phyloP scores from a whole-genome alignment of 352 stramenopile genomes.

The Phytophthora fragariae region DNA sequence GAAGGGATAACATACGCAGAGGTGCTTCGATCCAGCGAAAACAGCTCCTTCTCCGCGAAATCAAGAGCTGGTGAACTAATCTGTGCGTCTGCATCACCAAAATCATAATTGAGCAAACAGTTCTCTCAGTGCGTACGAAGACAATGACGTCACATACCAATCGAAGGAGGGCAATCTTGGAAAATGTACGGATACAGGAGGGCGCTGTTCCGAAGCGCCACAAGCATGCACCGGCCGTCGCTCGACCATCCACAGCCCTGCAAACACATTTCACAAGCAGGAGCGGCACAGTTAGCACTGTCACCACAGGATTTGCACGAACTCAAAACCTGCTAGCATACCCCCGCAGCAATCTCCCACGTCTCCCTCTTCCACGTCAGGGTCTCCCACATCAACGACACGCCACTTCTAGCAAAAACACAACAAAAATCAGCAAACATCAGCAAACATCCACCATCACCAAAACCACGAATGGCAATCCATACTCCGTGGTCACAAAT shows the following conservation, averaged over 20 bases:
- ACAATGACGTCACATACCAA: constrained; percentile 46
- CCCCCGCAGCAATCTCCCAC: constrained; percentile 70
- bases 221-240: constrained; percentile 71
- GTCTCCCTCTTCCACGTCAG: constrained; percentile 82
- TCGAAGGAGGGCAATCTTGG: constrained; percentile 55
- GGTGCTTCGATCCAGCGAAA: constrained; percentile 68
- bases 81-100: constrained; percentile 55
- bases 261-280: neutral
- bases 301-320: neutral
- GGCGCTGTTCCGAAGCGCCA: constrained; percentile 63
- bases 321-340: constrained; percentile 32
- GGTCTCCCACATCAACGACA: constrained; percentile 84
- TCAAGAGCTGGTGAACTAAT: constrained; percentile 78
- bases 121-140: neutral
- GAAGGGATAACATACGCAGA: constrained; percentile 51
- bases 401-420: constrained; percentile 42
- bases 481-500: constrained; percentile 75
- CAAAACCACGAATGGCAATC: neutral
- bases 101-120: neutral
- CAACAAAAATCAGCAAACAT: neutral
- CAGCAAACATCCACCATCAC: neutral
- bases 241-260: constrained; percentile 79
- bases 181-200: constrained; percentile 83
- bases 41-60: constrained; percentile 67
- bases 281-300: constrained; percentile 7